Percentiles rank a stretch among this genome's conserved stretches.
These are phyloP conservation scores for Hemisphaericaspora xylanilytica DNA, from an alignment of 1,139 yeast species.

Conservation along the genomic window DNA sequence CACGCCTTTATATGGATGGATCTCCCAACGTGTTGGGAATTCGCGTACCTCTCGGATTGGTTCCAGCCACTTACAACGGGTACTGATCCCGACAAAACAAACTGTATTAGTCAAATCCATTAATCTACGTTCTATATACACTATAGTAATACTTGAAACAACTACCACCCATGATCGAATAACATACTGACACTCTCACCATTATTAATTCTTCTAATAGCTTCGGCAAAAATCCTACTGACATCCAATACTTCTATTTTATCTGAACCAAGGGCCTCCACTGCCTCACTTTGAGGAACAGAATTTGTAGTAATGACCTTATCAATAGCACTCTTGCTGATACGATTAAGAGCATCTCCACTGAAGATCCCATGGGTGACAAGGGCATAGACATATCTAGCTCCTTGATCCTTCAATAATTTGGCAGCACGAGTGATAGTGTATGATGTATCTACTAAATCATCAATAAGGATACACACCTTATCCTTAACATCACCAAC, in stretches of 20 bases:
- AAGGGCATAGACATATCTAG: constrained; percentile 78
- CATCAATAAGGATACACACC: constrained; percentile 87
- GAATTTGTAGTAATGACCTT: constrained; percentile 89
- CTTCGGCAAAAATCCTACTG: constrained; percentile 85
- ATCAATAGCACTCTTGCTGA: constrained; percentile 70
- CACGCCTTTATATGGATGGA: too few relatives aligned
- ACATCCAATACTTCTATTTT: constrained; percentile 84
- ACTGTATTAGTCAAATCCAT: too few relatives aligned
- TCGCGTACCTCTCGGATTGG: too few relatives aligned
- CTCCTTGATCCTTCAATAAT: constrained; percentile 89
- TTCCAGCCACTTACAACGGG: too few relatives aligned
- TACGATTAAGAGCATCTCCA: constrained; percentile 82
- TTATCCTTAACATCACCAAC: constrained; percentile 89
- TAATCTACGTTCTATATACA: too few relatives aligned
- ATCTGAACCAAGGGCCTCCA: constrained; percentile 49
- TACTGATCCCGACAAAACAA: too few relatives aligned
- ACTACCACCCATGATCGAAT: constrained; percentile 82
- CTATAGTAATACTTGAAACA: neutral
- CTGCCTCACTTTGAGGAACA: constrained; percentile 74
- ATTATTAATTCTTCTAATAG: constrained; percentile 91
- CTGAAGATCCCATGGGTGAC: constrained; percentile 92
- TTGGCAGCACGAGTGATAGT: constrained; percentile 92
- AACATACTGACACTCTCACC: constrained; percentile 95
- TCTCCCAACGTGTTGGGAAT: too few relatives aligned
- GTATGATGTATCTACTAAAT: constrained; percentile 88